Base-by-base conservation (phyloP, 2,329 filamentous ascomycete genomes). In the Ascochyta clinopodiicola region DNA sequence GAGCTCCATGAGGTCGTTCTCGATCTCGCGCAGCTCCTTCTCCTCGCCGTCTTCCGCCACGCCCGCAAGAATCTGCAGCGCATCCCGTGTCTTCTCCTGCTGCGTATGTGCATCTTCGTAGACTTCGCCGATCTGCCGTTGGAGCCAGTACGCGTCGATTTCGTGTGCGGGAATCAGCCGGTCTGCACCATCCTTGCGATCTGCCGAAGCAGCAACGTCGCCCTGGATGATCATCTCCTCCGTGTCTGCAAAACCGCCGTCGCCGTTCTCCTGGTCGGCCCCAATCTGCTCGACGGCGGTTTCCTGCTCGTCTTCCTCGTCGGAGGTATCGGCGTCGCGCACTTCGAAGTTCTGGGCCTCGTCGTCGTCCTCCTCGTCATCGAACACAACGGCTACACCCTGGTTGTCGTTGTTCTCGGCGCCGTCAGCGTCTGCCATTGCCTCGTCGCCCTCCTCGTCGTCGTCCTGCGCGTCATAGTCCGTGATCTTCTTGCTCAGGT, bases 401-500 rank as follows among this genome's bases (percentile, higher is more conserved):
- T 99, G 92, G 44, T 92, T 88, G 68, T 97, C 93, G 69, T 97
- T 95, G 15, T 62, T 65, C 73, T 97, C 93, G 27, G 85, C 83
- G 24, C 79, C 89, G 40, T 88, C 90, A 17, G 81, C 73, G 34
- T 64, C 85, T 25, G 86, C 83, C 54, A 85, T 88, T 25, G 69
- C 73, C 67, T 88, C 87, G 27, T 86, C 89, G 81, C 92, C 90
- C 38, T 71, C 70, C 63, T 96, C 94, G 60, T 98, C 93, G 29
- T 97, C 95, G 62, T 98, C 94, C 73, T 98, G 92, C 35, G 91
- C 91, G 76, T 98, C 91, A 76, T 98, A 99, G 75, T 99, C 95
- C 44, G 95, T 99, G 61, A 99, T 96, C 79, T 99, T 99, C 81
- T 99, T 99, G 62, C 93, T 92, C 38, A 99, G 80, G 72, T 97